These are phyloP conservation scores for Chaetoceros muelleri DNA, from an alignment of 108 stramenopile species.

Conservation along the genomic window DNA sequence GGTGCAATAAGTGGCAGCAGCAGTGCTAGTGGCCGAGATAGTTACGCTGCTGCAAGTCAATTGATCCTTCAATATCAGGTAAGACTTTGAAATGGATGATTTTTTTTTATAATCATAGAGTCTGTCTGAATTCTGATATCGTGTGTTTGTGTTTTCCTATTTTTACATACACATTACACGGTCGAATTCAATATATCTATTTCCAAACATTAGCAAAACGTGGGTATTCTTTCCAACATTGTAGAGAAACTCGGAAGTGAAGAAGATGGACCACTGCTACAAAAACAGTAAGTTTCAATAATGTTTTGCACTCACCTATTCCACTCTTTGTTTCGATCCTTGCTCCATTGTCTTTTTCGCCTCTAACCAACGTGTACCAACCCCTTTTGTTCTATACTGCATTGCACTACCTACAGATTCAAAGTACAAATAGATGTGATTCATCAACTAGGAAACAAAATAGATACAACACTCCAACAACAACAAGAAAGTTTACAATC, in stretches of 20 bases:
- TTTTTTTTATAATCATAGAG: not conserved
- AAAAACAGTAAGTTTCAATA: constrained; percentile 45
- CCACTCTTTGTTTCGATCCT: not conserved
- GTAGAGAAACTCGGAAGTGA: constrained; percentile 31
- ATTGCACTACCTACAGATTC: constrained; percentile 24
- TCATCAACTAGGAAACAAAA: constrained; percentile 37
- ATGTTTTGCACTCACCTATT: constrained; percentile 1
- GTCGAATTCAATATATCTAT: not conserved
- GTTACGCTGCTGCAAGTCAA: constrained; percentile 38
- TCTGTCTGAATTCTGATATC: not conserved
- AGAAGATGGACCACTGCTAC: constrained; percentile 31
- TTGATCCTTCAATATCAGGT: constrained; percentile 55
- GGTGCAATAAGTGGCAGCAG: constrained; percentile 65
- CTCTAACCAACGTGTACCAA: not conserved
- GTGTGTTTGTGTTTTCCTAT: not conserved
- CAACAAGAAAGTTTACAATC: constrained; percentile 22
- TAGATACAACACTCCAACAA: constrained; percentile 32
- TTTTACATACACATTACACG: not conserved
- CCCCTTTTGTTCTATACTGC: not conserved
- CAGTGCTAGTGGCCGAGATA: constrained; percentile 8
- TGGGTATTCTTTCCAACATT: constrained; percentile 70
- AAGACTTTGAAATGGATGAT: constrained; percentile 1
- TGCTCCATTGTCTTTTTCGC: not conserved
- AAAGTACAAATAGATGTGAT: constrained; percentile 64
- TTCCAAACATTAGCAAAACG: constrained; percentile 41